phyloP scores from a whole-genome alignment of 2,329 filamentous ascomycete species.

The Madurella fahalii region DNA sequence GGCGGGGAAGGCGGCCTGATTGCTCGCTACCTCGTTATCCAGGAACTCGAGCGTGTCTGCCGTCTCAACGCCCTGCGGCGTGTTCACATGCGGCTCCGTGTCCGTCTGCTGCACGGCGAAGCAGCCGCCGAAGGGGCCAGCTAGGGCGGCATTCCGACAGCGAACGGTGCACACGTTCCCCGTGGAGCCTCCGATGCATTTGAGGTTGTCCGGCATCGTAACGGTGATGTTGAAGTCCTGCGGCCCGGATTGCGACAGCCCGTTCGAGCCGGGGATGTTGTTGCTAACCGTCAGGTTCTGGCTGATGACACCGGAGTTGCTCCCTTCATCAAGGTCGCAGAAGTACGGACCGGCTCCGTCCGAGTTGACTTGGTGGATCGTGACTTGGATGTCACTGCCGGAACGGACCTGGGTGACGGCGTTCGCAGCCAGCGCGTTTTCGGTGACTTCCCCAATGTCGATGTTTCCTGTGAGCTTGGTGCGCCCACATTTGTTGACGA shows the following conservation, averaged over 20 bases:
- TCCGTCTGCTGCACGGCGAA: slow-evolving; percentile 55
- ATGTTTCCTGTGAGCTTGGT: slow-evolving; percentile 52
- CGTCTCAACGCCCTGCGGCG: slow-evolving; percentile 43
- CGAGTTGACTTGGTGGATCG: slow-evolving; percentile 52
- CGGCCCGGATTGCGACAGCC: slow-evolving; percentile 52
- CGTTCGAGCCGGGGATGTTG: slow-evolving; percentile 56
- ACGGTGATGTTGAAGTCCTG: slow-evolving; percentile 55
- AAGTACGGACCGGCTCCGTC: slow-evolving; percentile 52
- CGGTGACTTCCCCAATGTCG: slow-evolving; percentile 54
- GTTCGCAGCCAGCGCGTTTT: slow-evolving; percentile 44
- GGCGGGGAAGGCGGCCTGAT: slow-evolving; percentile 47
- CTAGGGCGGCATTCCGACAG: slow-evolving; percentile 55
- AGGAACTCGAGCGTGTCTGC: slow-evolving; percentile 42
- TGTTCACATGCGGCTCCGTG: slow-evolving; percentile 38
- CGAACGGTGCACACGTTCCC: slow-evolving; percentile 47
- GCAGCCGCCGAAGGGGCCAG: slow-evolving; percentile 52
- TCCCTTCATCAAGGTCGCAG: slow-evolving; percentile 51
- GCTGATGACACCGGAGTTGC: slow-evolving; percentile 42
- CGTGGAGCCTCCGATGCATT: slow-evolving; percentile 44
- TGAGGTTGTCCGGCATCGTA: slow-evolving; percentile 46
- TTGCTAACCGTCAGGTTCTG: slow-evolving; percentile 51
- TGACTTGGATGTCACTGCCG: slow-evolving; percentile 43
- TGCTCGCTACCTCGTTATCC: slow-evolving; percentile 45
- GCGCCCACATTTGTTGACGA: slow-evolving; percentile 60
- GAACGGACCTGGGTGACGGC: slow-evolving; percentile 47